Conservation (phyloP, 164 flowering plant genomes). For the Vitis rotundifolia region DNA sequence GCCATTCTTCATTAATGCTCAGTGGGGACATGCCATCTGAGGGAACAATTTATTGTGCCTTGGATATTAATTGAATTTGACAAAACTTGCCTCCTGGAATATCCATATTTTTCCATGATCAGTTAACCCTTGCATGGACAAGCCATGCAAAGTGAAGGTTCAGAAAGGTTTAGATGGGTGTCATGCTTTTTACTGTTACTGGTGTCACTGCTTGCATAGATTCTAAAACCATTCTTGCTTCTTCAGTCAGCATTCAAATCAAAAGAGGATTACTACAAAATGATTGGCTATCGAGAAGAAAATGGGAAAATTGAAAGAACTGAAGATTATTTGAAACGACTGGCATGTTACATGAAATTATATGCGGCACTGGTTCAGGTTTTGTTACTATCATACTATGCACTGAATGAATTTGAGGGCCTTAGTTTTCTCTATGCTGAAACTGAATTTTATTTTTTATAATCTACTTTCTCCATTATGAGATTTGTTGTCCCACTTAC, state of each 20-base stretch:
- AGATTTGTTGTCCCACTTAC: not conserved
- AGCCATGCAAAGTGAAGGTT: not conserved
- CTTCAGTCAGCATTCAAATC: constrained; percentile 59
- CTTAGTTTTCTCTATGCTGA: no score
- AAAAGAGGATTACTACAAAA: constrained; percentile 58
- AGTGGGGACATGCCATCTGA: not conserved
- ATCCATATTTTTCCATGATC: not conserved
- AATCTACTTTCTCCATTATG: not conserved
- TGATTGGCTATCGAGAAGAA: constrained; percentile 64
- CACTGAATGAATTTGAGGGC: not conserved
- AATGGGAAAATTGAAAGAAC: constrained; percentile 68
- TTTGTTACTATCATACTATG: constrained; percentile 3
- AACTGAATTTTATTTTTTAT: not conserved
- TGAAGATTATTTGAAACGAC: constrained; percentile 48
- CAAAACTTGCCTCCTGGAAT: not conserved
- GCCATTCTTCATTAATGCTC: not conserved
- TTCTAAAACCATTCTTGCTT: constrained; percentile 4
- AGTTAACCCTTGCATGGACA: not conserved
- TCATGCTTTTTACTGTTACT: not conserved
- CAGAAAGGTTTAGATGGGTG: not conserved
- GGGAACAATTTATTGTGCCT: no score
- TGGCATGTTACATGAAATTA: constrained; percentile 63
- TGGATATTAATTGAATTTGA: not conserved
- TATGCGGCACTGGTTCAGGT: constrained; percentile 95
- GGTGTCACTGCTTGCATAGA: not conserved